phyloP scores from a whole-genome alignment of 2,329 filamentous ascomycete species.

The Alternaria sp. region DNA sequence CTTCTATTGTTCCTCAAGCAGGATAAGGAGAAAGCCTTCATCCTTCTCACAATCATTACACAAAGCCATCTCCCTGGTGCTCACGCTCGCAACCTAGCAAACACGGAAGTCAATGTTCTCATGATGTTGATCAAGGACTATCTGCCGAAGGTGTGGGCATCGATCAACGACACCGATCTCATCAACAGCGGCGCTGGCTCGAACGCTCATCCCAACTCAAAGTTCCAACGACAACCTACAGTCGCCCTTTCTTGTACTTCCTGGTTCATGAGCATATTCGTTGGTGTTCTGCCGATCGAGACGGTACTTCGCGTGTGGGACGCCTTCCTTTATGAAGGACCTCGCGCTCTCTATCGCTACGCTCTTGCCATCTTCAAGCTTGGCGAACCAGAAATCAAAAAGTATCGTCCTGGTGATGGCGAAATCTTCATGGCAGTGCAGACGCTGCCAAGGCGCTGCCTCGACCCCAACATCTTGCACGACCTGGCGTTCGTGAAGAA shows the following conservation, averaged over 20 bases:
- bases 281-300: conserved; percentile 90
- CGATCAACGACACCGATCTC: conserved; percentile 79
- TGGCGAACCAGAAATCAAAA: conserved; percentile 77
- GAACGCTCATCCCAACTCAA: conserved; percentile 46
- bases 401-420: conserved; percentile 82
- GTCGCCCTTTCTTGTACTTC: conserved; percentile 92
- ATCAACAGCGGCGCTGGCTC: conserved; percentile 49
- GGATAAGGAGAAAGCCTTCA: conserved; percentile 90
- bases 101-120: conserved; percentile 91
- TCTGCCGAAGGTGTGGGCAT: conserved; percentile 84
- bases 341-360: conserved; percentile 91
- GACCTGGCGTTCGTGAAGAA: conserved; percentile 83
- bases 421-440: conserved; percentile 97
- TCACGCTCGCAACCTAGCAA: conserved; percentile 88
- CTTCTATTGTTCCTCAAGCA: conserved; percentile 81
- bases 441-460: conserved; percentile 77
- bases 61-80: conserved; percentile 87
- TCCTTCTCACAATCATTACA: conserved; percentile 92
- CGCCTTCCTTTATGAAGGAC: conserved; percentile 93
- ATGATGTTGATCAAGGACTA: conserved; percentile 86
- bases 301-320: conserved; percentile 94
- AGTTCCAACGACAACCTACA: conserved; percentile 72
- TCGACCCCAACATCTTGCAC: conserved; percentile 83
- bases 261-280: conserved; percentile 98
- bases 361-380: conserved; percentile 91